Evolutionary conservation across 257 asterid species (phyloP), one percentile per base, ranked within the genome.

Genomic region (Sherardia arvensis): DNA sequence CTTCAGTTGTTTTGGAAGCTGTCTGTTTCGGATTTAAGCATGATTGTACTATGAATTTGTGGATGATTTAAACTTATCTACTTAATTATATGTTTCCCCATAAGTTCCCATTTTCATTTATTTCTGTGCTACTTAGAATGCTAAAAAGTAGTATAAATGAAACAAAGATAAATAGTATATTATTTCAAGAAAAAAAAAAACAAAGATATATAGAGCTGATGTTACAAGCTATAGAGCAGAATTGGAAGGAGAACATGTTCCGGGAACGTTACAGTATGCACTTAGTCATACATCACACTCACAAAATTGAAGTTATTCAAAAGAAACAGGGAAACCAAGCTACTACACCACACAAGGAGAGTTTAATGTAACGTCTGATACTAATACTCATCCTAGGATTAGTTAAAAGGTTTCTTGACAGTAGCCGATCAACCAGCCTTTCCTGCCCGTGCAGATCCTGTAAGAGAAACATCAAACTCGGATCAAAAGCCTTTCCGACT

Each of bases 251-350:
- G 74, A 71, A 65, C 14, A 66, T 68, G 59, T 61, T 55, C 60
- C 27, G 65, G 64, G 61, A 32, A 62, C 74, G 71, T 72, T 74
- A 72, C 64, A 51, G 64, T 66, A 65, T 72, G 71, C 61, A 73
- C 84, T 21, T 45, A 81, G 79, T 81, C 77, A 66, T 26, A 56
- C 21, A 56, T 27, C 56, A 76, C 64, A 48, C 59, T 51, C 64
- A 33, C 36, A 48, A 57, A 30, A 27, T 8, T 49, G 26, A 49
- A 49, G 56, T 49, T 21, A 49, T 49, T 49, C 22, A 53, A 59
- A 20, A 49, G 11, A 15, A 25, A 25, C 25, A n/a, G 27, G 29
- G 18, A 58, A 60, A 47, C 3, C 47, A 51, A 5, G 54, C 59
- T 27, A 23, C 59, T 27, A 23, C 34, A 21, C 7, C 51, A 43